phyloP scores from a whole-genome alignment of 257 asterid genomes.

The Jasminum sambac region DNA sequence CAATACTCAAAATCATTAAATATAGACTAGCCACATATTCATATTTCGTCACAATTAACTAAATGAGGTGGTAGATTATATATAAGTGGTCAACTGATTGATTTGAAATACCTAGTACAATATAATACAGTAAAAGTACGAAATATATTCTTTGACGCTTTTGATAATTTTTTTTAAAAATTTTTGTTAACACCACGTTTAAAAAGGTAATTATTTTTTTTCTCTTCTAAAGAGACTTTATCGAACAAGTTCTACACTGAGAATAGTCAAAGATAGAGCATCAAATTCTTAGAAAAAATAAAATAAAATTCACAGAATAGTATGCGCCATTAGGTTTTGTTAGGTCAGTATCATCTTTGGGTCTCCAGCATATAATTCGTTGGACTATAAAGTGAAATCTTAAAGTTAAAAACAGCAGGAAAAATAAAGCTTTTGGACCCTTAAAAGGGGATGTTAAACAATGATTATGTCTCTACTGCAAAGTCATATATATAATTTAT shows the following conservation, averaged over 20 bases:
- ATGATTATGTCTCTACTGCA: slow-evolving; percentile 61
- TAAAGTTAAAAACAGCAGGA: slow-evolving; percentile 31
- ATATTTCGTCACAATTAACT: too few relatives aligned
- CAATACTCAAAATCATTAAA: too few relatives aligned
- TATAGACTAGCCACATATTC: too few relatives aligned
- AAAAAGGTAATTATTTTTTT: too few relatives aligned
- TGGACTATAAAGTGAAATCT: slow-evolving; percentile 18
- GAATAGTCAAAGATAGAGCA: background rate
- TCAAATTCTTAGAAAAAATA: background rate
- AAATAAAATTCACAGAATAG: slow-evolving; percentile 25
- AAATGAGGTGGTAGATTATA: too few relatives aligned
- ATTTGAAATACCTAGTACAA: too few relatives aligned
- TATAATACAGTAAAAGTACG: too few relatives aligned
- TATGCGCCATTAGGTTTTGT: slow-evolving; percentile 20
- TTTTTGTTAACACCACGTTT: too few relatives aligned
- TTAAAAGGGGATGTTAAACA: slow-evolving; percentile 40
- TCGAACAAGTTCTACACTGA: background rate
- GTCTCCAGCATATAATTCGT: slow-evolving; percentile 14
- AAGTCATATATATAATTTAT: slow-evolving; percentile 35
- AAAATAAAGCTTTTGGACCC: slow-evolving; percentile 35
- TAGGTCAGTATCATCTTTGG: slow-evolving; percentile 16
- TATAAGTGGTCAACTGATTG: too few relatives aligned
- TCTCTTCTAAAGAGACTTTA: too few relatives aligned
- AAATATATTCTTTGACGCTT: too few relatives aligned
- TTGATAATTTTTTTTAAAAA: too few relatives aligned